phyloP scores from a whole-genome alignment of 371 early-diverging fungal species.

The Mortierella sp. region DNA sequence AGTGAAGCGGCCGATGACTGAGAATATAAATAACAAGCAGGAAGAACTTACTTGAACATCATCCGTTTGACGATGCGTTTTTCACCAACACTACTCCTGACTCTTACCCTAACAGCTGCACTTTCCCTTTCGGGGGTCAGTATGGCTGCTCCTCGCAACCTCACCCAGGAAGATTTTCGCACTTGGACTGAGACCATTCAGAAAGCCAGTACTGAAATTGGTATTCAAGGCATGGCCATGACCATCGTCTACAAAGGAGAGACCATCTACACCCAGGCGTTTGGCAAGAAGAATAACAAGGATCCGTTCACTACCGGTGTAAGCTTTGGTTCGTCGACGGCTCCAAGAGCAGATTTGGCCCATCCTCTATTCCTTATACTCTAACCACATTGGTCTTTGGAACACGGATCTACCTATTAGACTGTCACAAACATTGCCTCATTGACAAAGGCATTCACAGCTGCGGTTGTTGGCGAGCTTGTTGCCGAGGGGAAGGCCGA shows the following conservation, averaged over 20 bases:
- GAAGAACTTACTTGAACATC: neutral
- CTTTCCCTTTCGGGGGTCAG: neutral
- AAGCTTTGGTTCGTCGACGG: neutral
- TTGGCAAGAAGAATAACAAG: slow-evolving; percentile 21
- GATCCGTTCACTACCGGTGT: slow-evolving; percentile 24
- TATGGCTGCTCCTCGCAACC: neutral
- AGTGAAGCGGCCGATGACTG: neutral
- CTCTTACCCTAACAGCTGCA: neutral
- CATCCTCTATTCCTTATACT: no score
- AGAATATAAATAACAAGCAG: neutral
- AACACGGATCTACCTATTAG: neutral
- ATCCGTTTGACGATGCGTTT: neutral
- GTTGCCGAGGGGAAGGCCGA: slow-evolving; percentile 20
- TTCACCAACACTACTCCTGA: neutral
- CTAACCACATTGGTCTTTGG: no score
- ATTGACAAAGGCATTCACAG: slow-evolving; percentile 19
- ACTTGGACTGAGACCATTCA: slow-evolving; percentile 21
- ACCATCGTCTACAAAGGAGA: slow-evolving; percentile 15
- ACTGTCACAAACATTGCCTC: slow-evolving; percentile 16
- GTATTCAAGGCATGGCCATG: slow-evolving; percentile 18
- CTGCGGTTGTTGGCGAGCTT: slow-evolving; percentile 22
- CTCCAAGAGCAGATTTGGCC: no score
- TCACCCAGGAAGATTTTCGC: slow-evolving; percentile 4
- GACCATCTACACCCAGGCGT: slow-evolving; percentile 21
- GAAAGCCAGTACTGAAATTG: slow-evolving; percentile 16